Evolutionary conservation across 1,284 basidiomycete species (phyloP).

Genomic region (Rhodotorula mucilaginosa): DNA sequence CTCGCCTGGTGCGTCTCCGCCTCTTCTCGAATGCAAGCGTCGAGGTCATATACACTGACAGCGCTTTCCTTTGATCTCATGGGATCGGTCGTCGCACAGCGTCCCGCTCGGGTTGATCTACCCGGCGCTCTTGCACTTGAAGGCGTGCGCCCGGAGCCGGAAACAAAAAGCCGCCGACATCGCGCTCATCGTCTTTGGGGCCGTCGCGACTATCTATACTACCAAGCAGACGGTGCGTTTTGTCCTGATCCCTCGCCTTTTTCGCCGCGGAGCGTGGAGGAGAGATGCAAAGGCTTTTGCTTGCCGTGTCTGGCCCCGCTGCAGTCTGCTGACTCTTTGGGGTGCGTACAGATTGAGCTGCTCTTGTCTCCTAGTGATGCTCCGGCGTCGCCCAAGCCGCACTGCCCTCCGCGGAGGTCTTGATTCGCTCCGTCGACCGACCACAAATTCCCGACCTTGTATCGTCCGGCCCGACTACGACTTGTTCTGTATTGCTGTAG

Average conservation of each 20-base stretch:
- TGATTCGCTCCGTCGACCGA: background rate
- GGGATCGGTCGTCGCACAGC: conserved; percentile 4
- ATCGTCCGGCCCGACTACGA: too few species aligned
- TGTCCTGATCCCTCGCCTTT: too few species aligned
- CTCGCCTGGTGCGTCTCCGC: conserved; percentile 78
- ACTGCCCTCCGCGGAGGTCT: background rate
- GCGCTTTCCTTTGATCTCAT: conserved; percentile 48
- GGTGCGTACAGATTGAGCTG: too few species aligned
- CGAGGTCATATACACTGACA: conserved; percentile 43
- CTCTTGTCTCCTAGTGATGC: too few species aligned
- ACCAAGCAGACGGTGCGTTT: conserved; percentile 69
- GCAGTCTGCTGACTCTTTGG: too few species aligned
- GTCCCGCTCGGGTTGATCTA: conserved; percentile 15
- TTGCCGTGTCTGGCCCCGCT: too few species aligned
- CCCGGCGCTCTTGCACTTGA: conserved; percentile 86
- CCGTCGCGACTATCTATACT: conserved; percentile 79
- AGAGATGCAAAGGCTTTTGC: too few species aligned
- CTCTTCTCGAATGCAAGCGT: background rate
- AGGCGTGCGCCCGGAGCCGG: conserved; percentile 71
- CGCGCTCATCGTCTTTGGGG: conserved; percentile 75
- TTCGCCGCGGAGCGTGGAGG: too few species aligned
- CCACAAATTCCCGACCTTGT: too few species aligned
- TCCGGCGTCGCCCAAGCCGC: background rate
- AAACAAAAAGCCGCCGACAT: conserved; percentile 72
- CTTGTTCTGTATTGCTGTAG: too few species aligned